Percentiles rank a stretch among this genome's conserved stretches.
phyloP scores from a whole-genome alignment of 129 eudicot genomes.

The Rutidosis leptorrhynchoides region DNA sequence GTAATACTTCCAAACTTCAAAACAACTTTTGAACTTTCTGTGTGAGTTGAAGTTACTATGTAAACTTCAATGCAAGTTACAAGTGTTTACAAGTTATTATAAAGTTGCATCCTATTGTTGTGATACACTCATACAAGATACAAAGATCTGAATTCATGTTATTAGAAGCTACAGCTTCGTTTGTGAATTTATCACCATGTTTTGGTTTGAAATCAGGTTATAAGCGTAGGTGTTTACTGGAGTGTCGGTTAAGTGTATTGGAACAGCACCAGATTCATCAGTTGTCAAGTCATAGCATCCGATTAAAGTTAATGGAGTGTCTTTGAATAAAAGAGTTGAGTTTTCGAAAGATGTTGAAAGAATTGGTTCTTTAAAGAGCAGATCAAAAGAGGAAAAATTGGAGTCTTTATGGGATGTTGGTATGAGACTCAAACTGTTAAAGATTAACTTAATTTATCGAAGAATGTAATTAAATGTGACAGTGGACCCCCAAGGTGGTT shows the following conservation, averaged over 20 bases:
- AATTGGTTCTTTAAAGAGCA: slow-evolving; percentile 18
- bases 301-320: slow-evolving; percentile 43
- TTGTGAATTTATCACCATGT: slow-evolving; percentile 41
- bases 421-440: slow-evolving; percentile 72
- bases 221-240: slow-evolving; percentile 30
- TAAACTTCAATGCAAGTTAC: too few species aligned
- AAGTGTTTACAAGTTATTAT: too few species aligned
- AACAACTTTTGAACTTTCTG: not conserved
- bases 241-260: slow-evolving; percentile 39
- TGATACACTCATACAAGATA: slow-evolving; percentile 2
- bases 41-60: too few species aligned
- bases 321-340: slow-evolving; percentile 31
- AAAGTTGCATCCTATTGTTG: not conserved
- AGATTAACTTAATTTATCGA: slow-evolving; percentile 69
- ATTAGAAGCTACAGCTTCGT: slow-evolving; percentile 24
- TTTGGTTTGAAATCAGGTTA: slow-evolving; percentile 32
- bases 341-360: slow-evolving; percentile 32
- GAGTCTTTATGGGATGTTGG: slow-evolving; percentile 89
- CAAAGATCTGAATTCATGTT: slow-evolving; percentile 17
- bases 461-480: slow-evolving; percentile 63
- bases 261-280: slow-evolving; percentile 35
- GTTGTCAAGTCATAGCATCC: slow-evolving; percentile 6
- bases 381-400: slow-evolving; percentile 36
- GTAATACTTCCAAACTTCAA: not conserved
- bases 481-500: slow-evolving; percentile 97